phyloP scores from a whole-genome alignment of 2,329 filamentous ascomycete species.

The Beauveria varroae region DNA sequence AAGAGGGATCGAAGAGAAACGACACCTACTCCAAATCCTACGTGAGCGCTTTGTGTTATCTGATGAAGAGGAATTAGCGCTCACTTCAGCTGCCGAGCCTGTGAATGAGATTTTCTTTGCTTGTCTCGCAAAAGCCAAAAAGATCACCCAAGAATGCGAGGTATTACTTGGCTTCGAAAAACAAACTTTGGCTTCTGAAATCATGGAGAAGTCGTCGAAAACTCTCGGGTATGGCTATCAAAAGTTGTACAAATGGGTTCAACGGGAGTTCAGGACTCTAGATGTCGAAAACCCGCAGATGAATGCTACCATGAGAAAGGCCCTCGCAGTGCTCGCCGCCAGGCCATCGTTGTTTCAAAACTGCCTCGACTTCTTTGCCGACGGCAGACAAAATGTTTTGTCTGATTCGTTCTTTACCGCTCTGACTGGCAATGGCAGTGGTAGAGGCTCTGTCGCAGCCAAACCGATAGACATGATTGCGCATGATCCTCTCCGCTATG shows the following conservation, averaged over 20 bases:
- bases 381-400: constrained; percentile 77
- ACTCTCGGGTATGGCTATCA: constrained; percentile 86
- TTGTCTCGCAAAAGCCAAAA: constrained; percentile 70
- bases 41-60: constrained; percentile 76
- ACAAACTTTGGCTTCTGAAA: constrained; percentile 77
- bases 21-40: constrained; percentile 70
- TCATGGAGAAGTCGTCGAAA: constrained; percentile 86
- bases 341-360: constrained; percentile 85
- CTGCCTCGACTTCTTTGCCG: constrained; percentile 87
- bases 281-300: constrained; percentile 95
- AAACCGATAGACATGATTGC: constrained; percentile 94
- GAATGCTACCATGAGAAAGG: constrained; percentile 72
- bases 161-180: constrained; percentile 83
- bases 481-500: constrained; percentile 84
- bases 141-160: constrained; percentile 82
- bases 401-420: constrained; percentile 86
- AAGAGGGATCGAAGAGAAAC: constrained; percentile 68
- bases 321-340: constrained; percentile 81
- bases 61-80: constrained; percentile 65
- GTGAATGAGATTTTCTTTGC: constrained; percentile 82
- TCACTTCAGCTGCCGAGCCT: constrained; percentile 73
- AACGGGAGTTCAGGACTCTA: constrained; percentile 83
- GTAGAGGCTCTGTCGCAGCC: constrained; percentile 49
- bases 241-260: constrained; percentile 92
- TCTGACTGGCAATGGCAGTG: constrained; percentile 63